These are phyloP conservation scores for Peniophora sp. DNA, from an alignment of 1,284 basidiomycete genomes.

Conservation along the genomic window DNA sequence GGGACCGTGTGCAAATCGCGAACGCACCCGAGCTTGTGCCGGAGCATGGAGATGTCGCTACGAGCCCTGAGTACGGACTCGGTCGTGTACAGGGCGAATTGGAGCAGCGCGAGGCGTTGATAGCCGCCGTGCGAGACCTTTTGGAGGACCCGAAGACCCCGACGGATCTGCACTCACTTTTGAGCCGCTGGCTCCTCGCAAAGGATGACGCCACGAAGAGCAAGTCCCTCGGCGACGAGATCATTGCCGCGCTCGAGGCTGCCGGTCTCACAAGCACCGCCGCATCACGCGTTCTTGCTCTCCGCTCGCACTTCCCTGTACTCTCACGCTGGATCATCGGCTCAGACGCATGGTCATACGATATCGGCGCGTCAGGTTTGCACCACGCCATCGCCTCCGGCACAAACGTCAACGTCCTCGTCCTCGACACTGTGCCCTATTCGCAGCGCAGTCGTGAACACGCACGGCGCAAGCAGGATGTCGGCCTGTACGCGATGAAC, in stretches of 20 bases:
- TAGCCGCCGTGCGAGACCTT: slow-evolving; percentile 54
- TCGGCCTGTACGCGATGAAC: slow-evolving; percentile 97
- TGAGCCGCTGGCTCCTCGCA: slow-evolving; percentile 72
- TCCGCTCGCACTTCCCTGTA: slow-evolving; percentile 55
- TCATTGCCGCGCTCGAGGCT: slow-evolving; percentile 48
- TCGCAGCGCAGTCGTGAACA: slow-evolving; percentile 69
- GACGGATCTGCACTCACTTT: slow-evolving; percentile 58
- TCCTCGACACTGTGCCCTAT: slow-evolving; percentile 92
- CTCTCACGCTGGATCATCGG: slow-evolving; percentile 93
- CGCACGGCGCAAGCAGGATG: slow-evolving; percentile 81
- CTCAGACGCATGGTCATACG: slow-evolving; percentile 96
- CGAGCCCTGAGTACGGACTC: slow-evolving; percentile 89
- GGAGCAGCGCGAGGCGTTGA: slow-evolving; percentile 60
- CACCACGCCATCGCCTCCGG: slow-evolving; percentile 92
- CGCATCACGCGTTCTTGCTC: slow-evolving; percentile 49
- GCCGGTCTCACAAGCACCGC: slow-evolving; percentile 32
- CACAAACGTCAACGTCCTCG: slow-evolving; percentile 90
- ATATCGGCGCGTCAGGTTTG: slow-evolving; percentile 92
- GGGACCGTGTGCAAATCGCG: slow-evolving; percentile 75
- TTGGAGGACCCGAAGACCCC: slow-evolving; percentile 42
- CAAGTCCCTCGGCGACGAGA: slow-evolving; percentile 50
- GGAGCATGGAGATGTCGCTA: slow-evolving; percentile 65
- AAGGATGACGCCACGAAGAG: slow-evolving; percentile 57
- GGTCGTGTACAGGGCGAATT: slow-evolving; percentile 84
- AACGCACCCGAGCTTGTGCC: slow-evolving; percentile 76